Conservation (phyloP, 768 basidiomycete species). For the Trametes villosa region DNA sequence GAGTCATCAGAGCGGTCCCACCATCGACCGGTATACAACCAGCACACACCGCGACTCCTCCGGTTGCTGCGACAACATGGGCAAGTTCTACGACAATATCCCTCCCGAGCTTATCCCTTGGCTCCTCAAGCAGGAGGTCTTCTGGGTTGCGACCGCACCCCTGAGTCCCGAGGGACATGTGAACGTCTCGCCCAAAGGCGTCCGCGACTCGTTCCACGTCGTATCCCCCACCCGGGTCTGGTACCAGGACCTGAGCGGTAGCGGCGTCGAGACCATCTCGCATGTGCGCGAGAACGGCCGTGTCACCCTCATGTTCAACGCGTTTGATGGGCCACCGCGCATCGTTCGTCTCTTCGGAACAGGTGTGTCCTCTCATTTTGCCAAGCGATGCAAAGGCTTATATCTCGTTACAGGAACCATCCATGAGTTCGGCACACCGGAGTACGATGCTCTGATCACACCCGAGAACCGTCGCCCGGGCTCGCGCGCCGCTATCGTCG, state of each 20-base stretch:
- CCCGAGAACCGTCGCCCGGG: conserved; percentile 52
- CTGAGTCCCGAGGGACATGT: conserved; percentile 60
- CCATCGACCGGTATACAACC: too few relatives aligned
- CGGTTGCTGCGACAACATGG: conserved; percentile 49
- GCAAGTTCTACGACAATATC: conserved; percentile 58
- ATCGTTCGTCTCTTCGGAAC: conserved; percentile 64
- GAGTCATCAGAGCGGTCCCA: too few relatives aligned
- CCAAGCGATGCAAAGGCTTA: too few relatives aligned
- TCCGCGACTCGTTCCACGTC: conserved; percentile 63
- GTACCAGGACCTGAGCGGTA: conserved; percentile 78
- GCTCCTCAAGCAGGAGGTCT: conserved; percentile 66
- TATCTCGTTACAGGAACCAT: conserved; percentile 47
- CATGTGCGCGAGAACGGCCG: conserved; percentile 68
- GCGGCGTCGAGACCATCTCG: conserved; percentile 64
- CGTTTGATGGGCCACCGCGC: conserved; percentile 61
- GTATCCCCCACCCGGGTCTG: conserved; percentile 57
- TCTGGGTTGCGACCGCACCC: conserved; percentile 74
- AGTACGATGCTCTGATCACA: conserved; percentile 58
- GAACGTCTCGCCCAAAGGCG: conserved; percentile 71
- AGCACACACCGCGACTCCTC: neutral
- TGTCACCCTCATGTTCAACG: conserved; percentile 63
- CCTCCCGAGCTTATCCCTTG: conserved; percentile 56
- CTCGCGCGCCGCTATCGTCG: conserved; percentile 61
- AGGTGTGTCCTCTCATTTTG: conserved; percentile 41
- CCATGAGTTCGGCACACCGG: conserved; percentile 64